Evolutionary conservation across 257 asterid species (phyloP).

Genomic region (Nicotiana tomentosiformis): DNA sequence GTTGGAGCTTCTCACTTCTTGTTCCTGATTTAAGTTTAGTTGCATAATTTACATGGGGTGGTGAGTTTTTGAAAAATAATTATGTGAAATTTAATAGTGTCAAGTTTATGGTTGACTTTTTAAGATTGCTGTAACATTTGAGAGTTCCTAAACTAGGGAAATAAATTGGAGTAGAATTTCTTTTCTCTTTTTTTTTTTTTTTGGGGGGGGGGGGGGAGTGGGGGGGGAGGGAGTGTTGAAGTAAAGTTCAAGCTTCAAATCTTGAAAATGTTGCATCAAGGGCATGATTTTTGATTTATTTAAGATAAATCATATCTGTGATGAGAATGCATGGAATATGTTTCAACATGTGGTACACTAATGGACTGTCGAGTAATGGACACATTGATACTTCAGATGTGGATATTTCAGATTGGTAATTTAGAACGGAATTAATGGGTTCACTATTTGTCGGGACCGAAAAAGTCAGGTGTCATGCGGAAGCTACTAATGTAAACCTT

Average conservation of each 20-base stretch:
- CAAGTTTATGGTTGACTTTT: background rate
- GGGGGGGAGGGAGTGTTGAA: background rate
- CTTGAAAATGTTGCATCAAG: background rate
- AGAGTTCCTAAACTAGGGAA: background rate
- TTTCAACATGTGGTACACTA: background rate
- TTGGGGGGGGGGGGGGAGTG: too few relatives aligned
- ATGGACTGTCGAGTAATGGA: background rate
- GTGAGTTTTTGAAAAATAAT: too few relatives aligned
- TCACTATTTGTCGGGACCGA: too few relatives aligned
- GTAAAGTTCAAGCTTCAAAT: background rate
- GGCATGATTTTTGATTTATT: too few relatives aligned
- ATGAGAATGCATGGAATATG: background rate
- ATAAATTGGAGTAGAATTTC: too few relatives aligned
- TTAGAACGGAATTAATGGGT: background rate
- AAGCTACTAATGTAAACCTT: too few relatives aligned
- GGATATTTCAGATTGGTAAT: background rate
- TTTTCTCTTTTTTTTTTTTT: too few relatives aligned
- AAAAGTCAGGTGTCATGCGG: too few relatives aligned
- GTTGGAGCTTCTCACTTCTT: too few relatives aligned
- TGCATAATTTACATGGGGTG: too few relatives aligned
- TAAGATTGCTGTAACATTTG: background rate
- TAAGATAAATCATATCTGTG: background rate
- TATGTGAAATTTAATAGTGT: background rate
- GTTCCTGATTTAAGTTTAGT: too few relatives aligned
- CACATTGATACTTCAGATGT: background rate